A percentile compares a stretch with the other conserved stretches of the same genome.
Conservation (phyloP, 78 protist genomes). For the Salpingoeca rosetta region DNA sequence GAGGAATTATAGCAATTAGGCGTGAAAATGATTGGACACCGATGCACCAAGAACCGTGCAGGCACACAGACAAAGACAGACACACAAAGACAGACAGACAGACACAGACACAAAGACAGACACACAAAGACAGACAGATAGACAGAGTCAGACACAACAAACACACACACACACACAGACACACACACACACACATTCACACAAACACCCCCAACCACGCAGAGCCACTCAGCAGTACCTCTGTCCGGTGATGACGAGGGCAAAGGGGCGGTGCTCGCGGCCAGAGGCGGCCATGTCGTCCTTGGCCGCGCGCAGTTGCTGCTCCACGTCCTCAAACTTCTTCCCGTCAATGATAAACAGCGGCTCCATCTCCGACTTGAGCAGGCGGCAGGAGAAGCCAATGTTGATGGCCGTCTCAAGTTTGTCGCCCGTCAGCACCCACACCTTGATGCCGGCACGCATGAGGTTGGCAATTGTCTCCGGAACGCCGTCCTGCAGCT, state of each 20-base stretch:
- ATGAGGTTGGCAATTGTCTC: conserved; percentile 24
- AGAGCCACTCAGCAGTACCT: neutral
- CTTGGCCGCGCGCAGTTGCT: neutral
- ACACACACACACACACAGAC: neutral
- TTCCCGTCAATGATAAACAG: conserved; percentile 45
- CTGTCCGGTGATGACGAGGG: neutral
- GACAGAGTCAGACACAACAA: neutral
- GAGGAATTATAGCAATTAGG: too few species aligned
- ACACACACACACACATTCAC: neutral
- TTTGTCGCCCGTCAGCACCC: conserved; percentile 94
- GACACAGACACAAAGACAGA: neutral
- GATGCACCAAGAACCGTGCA: too few species aligned
- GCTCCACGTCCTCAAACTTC: conserved; percentile 15
- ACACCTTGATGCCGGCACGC: conserved; percentile 33
- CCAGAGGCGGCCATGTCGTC: neutral
- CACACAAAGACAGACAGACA: neutral
- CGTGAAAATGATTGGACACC: too few species aligned
- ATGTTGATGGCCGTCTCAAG: conserved; percentile 95
- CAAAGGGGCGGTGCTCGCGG: neutral
- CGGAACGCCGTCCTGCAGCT: conserved; percentile 33
- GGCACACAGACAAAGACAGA: too few species aligned
- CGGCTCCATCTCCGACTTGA: neutral
- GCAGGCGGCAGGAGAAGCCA: conserved; percentile 67
- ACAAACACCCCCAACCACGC: neutral
- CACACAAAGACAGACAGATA: neutral